Evolutionary conservation across 2,329 filamentous ascomycete species (phyloP), one percentile per base, ranked within the genome.

Genomic region (Monilinia aucupariae): DNA sequence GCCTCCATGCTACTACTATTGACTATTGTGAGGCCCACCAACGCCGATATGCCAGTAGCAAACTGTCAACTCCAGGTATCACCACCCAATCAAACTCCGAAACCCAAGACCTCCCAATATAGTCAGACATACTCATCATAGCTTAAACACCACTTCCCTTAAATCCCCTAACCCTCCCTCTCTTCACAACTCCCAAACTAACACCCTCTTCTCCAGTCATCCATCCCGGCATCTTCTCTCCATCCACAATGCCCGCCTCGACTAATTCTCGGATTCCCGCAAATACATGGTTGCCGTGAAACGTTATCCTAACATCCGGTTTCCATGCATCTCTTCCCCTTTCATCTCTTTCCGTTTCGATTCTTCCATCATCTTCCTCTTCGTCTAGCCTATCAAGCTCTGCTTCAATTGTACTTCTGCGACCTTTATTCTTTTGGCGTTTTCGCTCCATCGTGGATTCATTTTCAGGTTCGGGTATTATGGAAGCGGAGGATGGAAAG

Each of bases 141-240:
- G 34, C 8, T 59, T 43, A 63, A n/a, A 63, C 10, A 0, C 82
- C 82, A 1, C 82, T 82, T 6, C 83, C 83, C 65, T 80, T 84
- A 69, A 82, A 76, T 1, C 82, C 84, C 50, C 77, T 76, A 70
- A 92, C 85, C 66, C 86, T 80, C 2, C 91, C 90, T 64, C 84
- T 75, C 67, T 80, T 82, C 4, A 96, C 85, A 34, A 85, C 81
- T 0, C 90, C 89, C 45, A 86, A 80, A 60, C 89, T 94, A 6
- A 94, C 85, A 0, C 87, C 89, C 51, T 91, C 89, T 71, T 96
- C 91, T 2, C 91, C 92, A 0, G 91, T 94, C 87, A 96, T 88
- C 91, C 91, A 96, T 0, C 89, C 89, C 0, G 92, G 91, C 88
- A 96, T 92, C 61, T 80, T 83, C 70, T 86, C 82, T 1, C 90